Base-by-base conservation (phyloP, 2,329 filamentous ascomycete genomes). In the Cytospora piceae region DNA sequence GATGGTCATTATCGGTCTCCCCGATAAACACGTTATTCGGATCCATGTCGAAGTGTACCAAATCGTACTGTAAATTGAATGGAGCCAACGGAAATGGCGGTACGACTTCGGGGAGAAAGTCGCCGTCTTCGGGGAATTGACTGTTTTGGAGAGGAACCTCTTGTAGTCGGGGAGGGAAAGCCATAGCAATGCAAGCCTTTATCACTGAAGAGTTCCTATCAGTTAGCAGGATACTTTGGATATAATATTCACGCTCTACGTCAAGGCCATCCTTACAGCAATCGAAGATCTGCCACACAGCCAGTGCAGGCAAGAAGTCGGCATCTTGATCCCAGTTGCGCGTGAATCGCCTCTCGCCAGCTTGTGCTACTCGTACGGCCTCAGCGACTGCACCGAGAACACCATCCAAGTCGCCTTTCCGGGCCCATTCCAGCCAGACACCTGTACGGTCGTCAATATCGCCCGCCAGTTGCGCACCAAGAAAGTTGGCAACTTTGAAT, bases 261-360 rank as follows among this genome's bases (percentile, higher is more conserved):
- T 3, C 17, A 15, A 17, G 6, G 14, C 4, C 2, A 7, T 0
- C 22, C 59, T 34, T n/a, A 61, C 58, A 31, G 51, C 59, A 55
- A 42, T 61, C 59, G 22, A 61, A 61, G 27, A 61, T 49, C 24
- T 61, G 51, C 59, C 59, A 61, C 7, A 61, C 11, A 2, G 55
- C 20, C 8, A 39, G 14, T n/a, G 2, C 2, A 2, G 59, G 59
- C 5, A 49, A 42, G 17, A 42, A 20, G 17, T 42, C 39, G 15
- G 39, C 39, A 20, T 42, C 39, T 42, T 8, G 15, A 5, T 42
- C 17, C 39, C 39, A 42, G 39, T 42, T 42, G 15, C 39, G 39
- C 7, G 39, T 42, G 7, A 20, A 42, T 42, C 39, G 39, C 17
- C 39, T 42, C 39, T 42, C 39, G 2, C 39, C 39, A 42, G 14